phyloP scores from a whole-genome alignment of 805 yeast species.

The Lipomyces spencermartinsiae region DNA sequence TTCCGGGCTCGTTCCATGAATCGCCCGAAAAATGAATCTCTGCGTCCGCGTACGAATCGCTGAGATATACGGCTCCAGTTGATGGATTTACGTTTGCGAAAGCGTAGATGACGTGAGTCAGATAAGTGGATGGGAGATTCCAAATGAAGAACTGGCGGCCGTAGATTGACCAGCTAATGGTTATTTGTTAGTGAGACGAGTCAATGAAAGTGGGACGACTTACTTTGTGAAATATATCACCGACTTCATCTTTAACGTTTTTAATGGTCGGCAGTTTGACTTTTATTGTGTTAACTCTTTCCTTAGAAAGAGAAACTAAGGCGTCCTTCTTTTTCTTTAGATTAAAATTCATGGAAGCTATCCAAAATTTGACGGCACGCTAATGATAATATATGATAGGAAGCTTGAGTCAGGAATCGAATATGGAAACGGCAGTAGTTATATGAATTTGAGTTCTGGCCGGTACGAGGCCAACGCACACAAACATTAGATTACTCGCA shows the following conservation, averaged over 20 bases:
- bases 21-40: constrained; percentile 19
- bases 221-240: constrained; percentile 26
- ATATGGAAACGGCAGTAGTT: too few relatives aligned
- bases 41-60: constrained; percentile 68
- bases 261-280: background rate
- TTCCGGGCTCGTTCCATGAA: constrained; percentile 16
- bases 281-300: background rate
- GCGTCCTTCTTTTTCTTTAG: background rate
- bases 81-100: constrained; percentile 65
- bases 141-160: constrained; percentile 58
- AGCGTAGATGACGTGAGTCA: constrained; percentile 79
- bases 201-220: background rate
- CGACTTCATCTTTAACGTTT: constrained; percentile 13
- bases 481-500: too few relatives aligned
- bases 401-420: too few relatives aligned
- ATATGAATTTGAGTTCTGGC: too few relatives aligned
- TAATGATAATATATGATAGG: background rate
- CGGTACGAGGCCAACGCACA: too few relatives aligned
- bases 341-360: background rate
- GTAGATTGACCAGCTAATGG: constrained; percentile 68
- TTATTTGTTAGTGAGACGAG: background rate
- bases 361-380: background rate
- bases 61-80: constrained; percentile 59
- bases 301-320: background rate
- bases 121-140: constrained; percentile 45